phyloP scores from a whole-genome alignment of 2,329 filamentous ascomycete species.

The Ambrosiella cleistominuta region DNA sequence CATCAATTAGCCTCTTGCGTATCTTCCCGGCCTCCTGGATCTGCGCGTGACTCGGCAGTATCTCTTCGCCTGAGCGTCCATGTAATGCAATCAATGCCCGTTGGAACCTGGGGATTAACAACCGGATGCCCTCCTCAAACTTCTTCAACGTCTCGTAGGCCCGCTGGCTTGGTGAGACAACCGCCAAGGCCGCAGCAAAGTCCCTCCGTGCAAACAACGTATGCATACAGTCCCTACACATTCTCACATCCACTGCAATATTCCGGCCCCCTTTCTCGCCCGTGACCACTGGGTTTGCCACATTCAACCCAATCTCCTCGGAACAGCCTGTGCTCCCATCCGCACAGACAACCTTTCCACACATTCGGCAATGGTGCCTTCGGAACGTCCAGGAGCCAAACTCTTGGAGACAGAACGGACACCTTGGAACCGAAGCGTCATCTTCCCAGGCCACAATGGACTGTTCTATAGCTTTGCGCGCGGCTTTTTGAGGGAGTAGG shows the following conservation, averaged over 20 bases:
- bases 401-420: slow-evolving; percentile 90
- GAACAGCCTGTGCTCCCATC: slow-evolving; percentile 76
- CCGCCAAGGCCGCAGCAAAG: slow-evolving; percentile 51
- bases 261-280: slow-evolving; percentile 30
- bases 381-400: slow-evolving; percentile 88
- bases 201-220: slow-evolving; percentile 51
- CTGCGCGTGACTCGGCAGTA: slow-evolving; percentile 37
- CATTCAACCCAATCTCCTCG: slow-evolving; percentile 61
- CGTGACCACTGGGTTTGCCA: slow-evolving; percentile 33
- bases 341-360: slow-evolving; percentile 81
- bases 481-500: slow-evolving; percentile 51
- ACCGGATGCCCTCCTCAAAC: slow-evolving; percentile 71
- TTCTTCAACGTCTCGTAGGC: slow-evolving; percentile 71
- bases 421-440: slow-evolving; percentile 59
- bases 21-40: slow-evolving; percentile 76
- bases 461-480: slow-evolving; percentile 70
- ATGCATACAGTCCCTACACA: slow-evolving; percentile 74
- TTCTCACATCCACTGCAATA: slow-evolving; percentile 63
- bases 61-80: slow-evolving; percentile 17
- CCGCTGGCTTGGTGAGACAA: slow-evolving; percentile 56
- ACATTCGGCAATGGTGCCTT: slow-evolving; percentile 86
- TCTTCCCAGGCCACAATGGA: slow-evolving; percentile 92
- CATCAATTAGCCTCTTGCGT: slow-evolving; percentile 74
- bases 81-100: slow-evolving; percentile 49
- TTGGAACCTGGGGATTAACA: slow-evolving; percentile 71